phyloP scores from a whole-genome alignment of 2,329 filamentous ascomycete genomes.

The Hypoxylon sp. region DNA sequence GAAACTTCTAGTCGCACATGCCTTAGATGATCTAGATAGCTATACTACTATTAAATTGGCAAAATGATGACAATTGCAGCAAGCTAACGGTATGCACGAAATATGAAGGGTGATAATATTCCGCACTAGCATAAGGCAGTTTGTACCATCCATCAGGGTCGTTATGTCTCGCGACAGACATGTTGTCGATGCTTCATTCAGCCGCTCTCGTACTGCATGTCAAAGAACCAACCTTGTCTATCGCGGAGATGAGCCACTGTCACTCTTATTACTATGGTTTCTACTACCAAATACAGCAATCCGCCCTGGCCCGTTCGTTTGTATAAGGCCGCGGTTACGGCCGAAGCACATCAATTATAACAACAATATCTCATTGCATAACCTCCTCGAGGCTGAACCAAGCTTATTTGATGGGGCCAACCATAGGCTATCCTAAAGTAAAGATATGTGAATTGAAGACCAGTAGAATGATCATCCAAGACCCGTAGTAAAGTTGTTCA shows the following conservation, averaged over 20 bases:
- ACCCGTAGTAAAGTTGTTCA: neutral
- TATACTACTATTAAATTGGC: slow-evolving; percentile 6
- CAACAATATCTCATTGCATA: neutral
- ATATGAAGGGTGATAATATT: neutral
- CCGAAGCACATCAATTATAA: slow-evolving; percentile 7
- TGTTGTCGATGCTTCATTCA: slow-evolving; percentile 7
- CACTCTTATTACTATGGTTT: slow-evolving; percentile 18
- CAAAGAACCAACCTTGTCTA: slow-evolving; percentile 12
- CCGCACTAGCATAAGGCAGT: slow-evolving; percentile 4
- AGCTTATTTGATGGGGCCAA: neutral
- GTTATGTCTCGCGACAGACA: neutral
- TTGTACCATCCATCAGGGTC: slow-evolving; percentile 1
- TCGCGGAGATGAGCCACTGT: slow-evolving; percentile 12
- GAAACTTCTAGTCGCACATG: neutral
- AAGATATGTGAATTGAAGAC: neutral
- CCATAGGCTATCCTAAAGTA: neutral
- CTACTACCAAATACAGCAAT: slow-evolving; percentile 16
- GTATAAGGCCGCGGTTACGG: slow-evolving; percentile 16
- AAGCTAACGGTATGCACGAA: slow-evolving; percentile 1
- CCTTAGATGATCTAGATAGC: neutral
- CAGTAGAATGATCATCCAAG: neutral
- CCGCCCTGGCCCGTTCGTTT: slow-evolving; percentile 14
- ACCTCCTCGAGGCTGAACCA: neutral
- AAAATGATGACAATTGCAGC: neutral
- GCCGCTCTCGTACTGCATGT: slow-evolving; percentile 10